Percentiles rank a stretch among this genome's conserved stretches.
phyloP scores from a whole-genome alignment of 495 filamentous ascomycete species.

The Neurospora sp. region DNA sequence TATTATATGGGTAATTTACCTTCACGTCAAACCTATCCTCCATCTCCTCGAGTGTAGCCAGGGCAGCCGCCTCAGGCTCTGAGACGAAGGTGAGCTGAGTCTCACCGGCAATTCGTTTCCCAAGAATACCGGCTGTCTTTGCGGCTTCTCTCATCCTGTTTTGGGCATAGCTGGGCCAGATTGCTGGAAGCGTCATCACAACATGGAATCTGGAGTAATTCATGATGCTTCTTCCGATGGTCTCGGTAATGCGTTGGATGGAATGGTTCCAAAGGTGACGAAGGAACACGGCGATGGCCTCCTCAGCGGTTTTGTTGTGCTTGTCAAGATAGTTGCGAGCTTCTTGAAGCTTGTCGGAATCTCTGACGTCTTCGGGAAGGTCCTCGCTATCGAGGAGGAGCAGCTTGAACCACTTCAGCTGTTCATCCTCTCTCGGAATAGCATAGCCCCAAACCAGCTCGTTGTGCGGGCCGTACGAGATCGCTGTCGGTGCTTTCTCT shows the following conservation, averaged over 20 bases:
- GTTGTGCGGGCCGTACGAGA: conserved; percentile 3
- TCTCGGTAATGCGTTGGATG: conserved; percentile 2
- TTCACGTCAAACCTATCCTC: conserved; percentile 2
- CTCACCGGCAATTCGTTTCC: neutral
- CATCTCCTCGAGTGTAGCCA: conserved; percentile 11
- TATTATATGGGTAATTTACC: neutral
- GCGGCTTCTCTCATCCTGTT: conserved; percentile 9
- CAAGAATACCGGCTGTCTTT: conserved; percentile 13
- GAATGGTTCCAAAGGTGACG: conserved; percentile 16
- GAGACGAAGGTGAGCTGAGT: conserved; percentile 12
- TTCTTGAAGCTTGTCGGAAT: conserved; percentile 2
- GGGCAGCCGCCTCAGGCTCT: conserved; percentile 21
- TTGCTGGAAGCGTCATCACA: conserved; percentile 21
- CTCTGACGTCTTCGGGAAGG: conserved; percentile 2
- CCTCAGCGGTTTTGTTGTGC: conserved; percentile 7
- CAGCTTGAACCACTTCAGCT: conserved; percentile 24
- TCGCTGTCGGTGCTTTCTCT: conserved; percentile 13
- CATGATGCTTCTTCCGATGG: conserved; percentile 2
- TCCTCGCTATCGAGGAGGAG: conserved; percentile 20
- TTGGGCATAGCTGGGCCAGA: conserved; percentile 16
- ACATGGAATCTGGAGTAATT: conserved; percentile 10
- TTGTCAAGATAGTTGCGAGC: conserved; percentile 5
- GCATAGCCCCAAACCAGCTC: conserved; percentile 17
- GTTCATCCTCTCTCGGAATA: conserved; percentile 6
- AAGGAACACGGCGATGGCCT: conserved; percentile 14